Base-by-base conservation (phyloP, 192 early-diverging fungal species). In the Helicostylum pulchrum region DNA sequence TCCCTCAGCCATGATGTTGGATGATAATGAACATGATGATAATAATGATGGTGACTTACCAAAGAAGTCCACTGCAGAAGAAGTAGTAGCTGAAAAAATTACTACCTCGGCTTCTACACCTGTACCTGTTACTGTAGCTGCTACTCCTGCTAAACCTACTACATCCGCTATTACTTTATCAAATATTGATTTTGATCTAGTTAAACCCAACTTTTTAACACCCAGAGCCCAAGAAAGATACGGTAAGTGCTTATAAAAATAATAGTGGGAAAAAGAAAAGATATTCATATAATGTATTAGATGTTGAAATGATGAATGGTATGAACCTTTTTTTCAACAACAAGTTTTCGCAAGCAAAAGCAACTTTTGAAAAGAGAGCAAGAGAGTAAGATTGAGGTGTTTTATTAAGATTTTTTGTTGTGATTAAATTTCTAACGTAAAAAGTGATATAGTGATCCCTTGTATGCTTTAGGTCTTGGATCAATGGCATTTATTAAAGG, bases 401-500 rank as follows among this genome's bases (percentile, higher is more conserved):
- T 26, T 26, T 26, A 26, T 26, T 26, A 26, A 26, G 26, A 26
- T 26, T 26, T 26, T 26, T 26, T 39, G 9, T 39, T 39, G 36
- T 42, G 3, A 55, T 55, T 44, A 34, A n/a, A 39, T 56, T 17
- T 15, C 4, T 44, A 61, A 8, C 30, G 31, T 47, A 12, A 31
- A 21, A 2, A 14, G 17, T 53, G 32, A 21, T 58, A 12, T 50
- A 74, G 72, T 42, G 77, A 84, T 30, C 82, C 82, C 20, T 62
- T 84, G 19, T 80, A 79, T 51, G 82, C 79, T 45, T 67, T 84
- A 21, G 79, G 82, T 30, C 75, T 77, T 10, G 78, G 82, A 26
- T 69, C 72, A 21, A 72, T 84, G 31, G 76, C 79, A 15, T 84
- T 84, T 61, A 68, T 84, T 46, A 84, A 84, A 79, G 82, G 82